A percentile compares a stretch with the other conserved stretches of the same genome.
These are phyloP conservation scores for Pyropia yezoensis DNA, from an alignment of 23 red algal species.

Conservation along the genomic window DNA sequence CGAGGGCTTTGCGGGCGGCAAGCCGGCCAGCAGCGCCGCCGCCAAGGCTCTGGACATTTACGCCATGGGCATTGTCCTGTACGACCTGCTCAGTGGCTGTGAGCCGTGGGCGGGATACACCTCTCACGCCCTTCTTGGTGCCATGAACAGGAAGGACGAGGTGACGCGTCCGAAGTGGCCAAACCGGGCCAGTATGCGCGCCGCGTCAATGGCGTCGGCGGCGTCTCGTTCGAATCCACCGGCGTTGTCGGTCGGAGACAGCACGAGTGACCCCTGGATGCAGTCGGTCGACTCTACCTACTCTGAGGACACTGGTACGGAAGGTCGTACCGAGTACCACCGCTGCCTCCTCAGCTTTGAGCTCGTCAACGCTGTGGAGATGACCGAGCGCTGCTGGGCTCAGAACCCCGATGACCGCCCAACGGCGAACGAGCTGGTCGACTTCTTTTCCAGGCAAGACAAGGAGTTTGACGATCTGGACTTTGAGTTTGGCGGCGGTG, in stretches of 20 bases:
- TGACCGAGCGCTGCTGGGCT: constrained; percentile 48
- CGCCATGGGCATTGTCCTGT: constrained; percentile 78
- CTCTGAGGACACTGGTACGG: not conserved
- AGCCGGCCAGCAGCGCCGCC: constrained; percentile 27
- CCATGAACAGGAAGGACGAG: no score
- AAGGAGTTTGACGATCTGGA: no score
- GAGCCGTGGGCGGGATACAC: constrained; percentile 42
- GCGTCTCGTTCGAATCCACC: not conserved
- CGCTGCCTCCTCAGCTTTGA: no score
- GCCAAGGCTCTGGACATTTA: constrained; percentile 69
- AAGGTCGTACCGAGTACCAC: no score
- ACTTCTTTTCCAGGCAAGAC: not conserved
- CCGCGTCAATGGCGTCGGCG: no score
- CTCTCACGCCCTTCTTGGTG: constrained; percentile 1
- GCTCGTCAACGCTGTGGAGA: not conserved
- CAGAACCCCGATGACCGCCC: constrained; percentile 29
- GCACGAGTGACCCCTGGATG: constrained; percentile 17
- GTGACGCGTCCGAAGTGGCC: no score
- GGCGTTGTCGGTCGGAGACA: not conserved
- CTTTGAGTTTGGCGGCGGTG: no score
- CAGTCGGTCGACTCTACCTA: constrained; percentile 8
- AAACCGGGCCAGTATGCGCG: no score
- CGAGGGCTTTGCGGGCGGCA: constrained; percentile 51
- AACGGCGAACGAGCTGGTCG: constrained; percentile 19
- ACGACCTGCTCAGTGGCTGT: constrained; percentile 70